These are phyloP conservation scores for Remersonia thermophila DNA, from an alignment of 2,329 filamentous ascomycete species.

Conservation along the genomic window DNA sequence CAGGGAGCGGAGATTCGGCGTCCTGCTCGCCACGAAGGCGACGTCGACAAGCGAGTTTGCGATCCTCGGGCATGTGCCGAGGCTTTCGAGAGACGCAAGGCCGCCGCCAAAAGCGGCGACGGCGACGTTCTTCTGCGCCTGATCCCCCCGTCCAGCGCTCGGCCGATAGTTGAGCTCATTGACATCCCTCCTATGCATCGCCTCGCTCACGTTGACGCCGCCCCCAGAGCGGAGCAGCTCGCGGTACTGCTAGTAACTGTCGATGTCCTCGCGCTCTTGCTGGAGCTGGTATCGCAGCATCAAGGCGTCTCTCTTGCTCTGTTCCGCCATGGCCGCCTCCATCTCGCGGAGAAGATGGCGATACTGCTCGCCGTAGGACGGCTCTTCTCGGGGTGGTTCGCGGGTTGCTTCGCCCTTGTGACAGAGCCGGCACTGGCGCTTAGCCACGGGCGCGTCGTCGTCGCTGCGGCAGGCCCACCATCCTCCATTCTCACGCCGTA, in stretches of 20 bases:
- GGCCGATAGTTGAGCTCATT: constrained; percentile 5
- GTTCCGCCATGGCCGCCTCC: constrained; percentile 6
- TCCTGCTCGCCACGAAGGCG: too few relatives aligned
- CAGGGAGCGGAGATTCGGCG: too few relatives aligned
- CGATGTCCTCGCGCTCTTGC: constrained; percentile 3
- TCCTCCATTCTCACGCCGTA: constrained; percentile 7
- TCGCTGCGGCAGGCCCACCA: constrained; percentile 14
- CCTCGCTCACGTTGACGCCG: neutral
- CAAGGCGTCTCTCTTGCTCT: constrained; percentile 4
- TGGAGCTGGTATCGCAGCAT: neutral
- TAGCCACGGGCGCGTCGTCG: constrained; percentile 5
- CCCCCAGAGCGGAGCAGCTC: constrained; percentile 4
- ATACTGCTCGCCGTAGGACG: neutral
- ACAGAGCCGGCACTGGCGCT: neutral
- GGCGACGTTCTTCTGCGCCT: neutral
- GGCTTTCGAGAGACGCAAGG: too few relatives aligned
- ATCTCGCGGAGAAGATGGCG: constrained; percentile 8
- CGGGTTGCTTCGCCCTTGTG: too few relatives aligned
- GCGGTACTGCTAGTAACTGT: neutral
- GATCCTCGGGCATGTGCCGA: too few relatives aligned
- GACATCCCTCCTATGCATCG: constrained; percentile 2
- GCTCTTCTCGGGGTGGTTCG: neutral
- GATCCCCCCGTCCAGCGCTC: neutral
- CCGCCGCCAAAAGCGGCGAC: too few relatives aligned
- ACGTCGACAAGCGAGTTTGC: too few relatives aligned